These are phyloP conservation scores for Mycena haematopus DNA, from an alignment of 768 basidiomycete genomes.

Conservation along the genomic window DNA sequence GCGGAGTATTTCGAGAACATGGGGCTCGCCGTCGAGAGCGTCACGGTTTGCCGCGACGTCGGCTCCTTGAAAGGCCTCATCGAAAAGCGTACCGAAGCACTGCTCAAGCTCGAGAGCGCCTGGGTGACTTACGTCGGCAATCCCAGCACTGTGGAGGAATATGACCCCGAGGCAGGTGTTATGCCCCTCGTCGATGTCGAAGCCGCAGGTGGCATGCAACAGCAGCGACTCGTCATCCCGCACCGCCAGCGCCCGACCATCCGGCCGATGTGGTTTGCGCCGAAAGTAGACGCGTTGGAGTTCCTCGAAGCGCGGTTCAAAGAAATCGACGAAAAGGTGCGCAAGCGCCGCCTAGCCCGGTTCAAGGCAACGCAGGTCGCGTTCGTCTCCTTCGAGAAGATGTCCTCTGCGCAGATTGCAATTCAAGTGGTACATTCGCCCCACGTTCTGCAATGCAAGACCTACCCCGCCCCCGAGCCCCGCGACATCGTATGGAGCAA, in stretches of 20 bases:
- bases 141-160: constrained; percentile 83
- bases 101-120: constrained; percentile 79
- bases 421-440: constrained; percentile 83
- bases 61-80: constrained; percentile 73
- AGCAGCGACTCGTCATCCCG: constrained; percentile 69
- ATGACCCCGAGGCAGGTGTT: constrained; percentile 69
- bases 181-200: constrained; percentile 57
- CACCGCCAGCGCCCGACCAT: constrained; percentile 79
- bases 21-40: constrained; percentile 88
- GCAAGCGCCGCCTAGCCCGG: constrained; percentile 68
- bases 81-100: constrained; percentile 79
- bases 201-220: constrained; percentile 51
- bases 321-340: constrained; percentile 84
- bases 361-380: constrained; percentile 86
- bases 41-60: constrained; percentile 86
- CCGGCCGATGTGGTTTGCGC: constrained; percentile 74
- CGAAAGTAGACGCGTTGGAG: constrained; percentile 88
- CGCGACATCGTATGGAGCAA: constrained; percentile 96
- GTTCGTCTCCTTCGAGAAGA: constrained; percentile 96
- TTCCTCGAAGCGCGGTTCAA: constrained; percentile 82
- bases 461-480: constrained; percentile 87
- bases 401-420: constrained; percentile 87
- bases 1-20: constrained; percentile 95
- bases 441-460: constrained; percentile 67
- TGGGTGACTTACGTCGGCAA: constrained; percentile 96